Percentiles rank a stretch among this genome's conserved stretches.
Conservation (phyloP, 2,329 filamentous ascomycete genomes). For the Aspergillus udagawae region DNA sequence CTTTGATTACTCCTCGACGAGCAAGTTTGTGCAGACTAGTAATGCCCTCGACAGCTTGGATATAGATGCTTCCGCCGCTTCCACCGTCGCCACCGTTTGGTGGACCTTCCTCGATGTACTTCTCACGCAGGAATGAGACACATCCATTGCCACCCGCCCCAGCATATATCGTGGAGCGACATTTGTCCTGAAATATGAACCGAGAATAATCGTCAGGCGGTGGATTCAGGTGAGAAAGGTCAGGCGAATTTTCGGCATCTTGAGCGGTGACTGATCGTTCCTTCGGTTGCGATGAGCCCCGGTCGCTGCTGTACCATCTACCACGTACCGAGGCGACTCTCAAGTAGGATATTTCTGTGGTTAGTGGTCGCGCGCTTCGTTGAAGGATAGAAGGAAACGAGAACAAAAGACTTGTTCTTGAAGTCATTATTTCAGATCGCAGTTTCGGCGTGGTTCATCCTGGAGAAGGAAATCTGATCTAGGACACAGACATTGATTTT, state of each 20-base stretch:
- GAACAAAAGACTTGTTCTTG: conserved; percentile 16
- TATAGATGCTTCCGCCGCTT: conserved; percentile 85
- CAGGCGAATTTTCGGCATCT: conserved; percentile 16
- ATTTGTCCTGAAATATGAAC: conserved; percentile 82
- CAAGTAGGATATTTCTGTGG: conserved; percentile 8
- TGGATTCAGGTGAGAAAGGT: conserved; percentile 66
- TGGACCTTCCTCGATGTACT: conserved; percentile 81
- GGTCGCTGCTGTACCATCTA: conserved; percentile 23
- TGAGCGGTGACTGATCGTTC: conserved; percentile 2
- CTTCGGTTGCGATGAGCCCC: conserved; percentile 4
- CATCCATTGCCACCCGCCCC: conserved; percentile 87
- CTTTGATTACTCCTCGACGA: conserved; percentile 60
- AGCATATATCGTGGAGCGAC: conserved; percentile 70
- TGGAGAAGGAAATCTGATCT: neutral
- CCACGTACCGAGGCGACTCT: conserved; percentile 2
- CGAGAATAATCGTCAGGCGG: conserved; percentile 77
- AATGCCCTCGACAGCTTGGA: conserved; percentile 86
- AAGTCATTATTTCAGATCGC: conserved; percentile 16
- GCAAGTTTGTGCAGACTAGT: conserved; percentile 91
- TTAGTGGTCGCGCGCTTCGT: conserved; percentile 13
- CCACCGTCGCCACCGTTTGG: conserved; percentile 94
- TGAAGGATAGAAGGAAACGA: conserved; percentile 15
- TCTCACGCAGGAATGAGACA: conserved; percentile 89
- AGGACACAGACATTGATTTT: neutral
- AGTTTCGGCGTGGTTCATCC: conserved; percentile 14